phyloP scores from a whole-genome alignment of 805 yeast genomes.

The Ogataea populi-albae region DNA sequence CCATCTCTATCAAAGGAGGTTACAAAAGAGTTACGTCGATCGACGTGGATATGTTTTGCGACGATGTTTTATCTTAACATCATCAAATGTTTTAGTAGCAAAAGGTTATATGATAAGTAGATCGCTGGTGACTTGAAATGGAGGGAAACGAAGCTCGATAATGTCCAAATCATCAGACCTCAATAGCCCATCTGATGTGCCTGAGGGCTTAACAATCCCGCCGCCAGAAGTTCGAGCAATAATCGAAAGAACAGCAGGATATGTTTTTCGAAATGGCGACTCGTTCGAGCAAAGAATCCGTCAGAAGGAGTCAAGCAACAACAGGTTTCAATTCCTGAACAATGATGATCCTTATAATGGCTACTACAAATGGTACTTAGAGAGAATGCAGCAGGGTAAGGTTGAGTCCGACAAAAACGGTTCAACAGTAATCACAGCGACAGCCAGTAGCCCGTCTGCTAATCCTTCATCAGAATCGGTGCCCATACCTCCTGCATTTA shows the following conservation, averaged over 20 bases:
- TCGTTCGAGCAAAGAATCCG: slow-evolving; percentile 60
- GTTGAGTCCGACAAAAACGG: neutral
- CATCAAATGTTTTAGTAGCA: too few species aligned
- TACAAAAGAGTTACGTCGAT: too few species aligned
- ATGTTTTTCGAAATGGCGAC: slow-evolving; percentile 65
- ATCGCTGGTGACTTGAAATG: too few species aligned
- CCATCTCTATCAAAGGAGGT: too few species aligned
- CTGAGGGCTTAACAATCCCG: slow-evolving; percentile 49
- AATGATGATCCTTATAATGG: slow-evolving; percentile 51
- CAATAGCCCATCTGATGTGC: slow-evolving; percentile 12
- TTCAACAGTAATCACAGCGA: neutral
- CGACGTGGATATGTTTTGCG: too few species aligned
- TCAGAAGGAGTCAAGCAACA: slow-evolving; percentile 42
- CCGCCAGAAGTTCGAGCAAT: slow-evolving; percentile 49
- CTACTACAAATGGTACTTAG: slow-evolving; percentile 53
- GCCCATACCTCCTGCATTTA: slow-evolving; percentile 16
- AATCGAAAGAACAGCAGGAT: slow-evolving; percentile 70
- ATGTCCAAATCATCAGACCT: too few species aligned
- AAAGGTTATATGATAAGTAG: too few species aligned
- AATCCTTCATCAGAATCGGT: neutral
- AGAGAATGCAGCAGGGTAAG: slow-evolving; percentile 30
- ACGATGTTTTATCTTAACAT: too few species aligned
- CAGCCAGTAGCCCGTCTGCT: slow-evolving; percentile 2
- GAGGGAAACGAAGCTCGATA: too few species aligned
- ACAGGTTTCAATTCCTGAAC: slow-evolving; percentile 63